These are phyloP conservation scores for Hypoxylon crocopeplum DNA, from an alignment of 495 filamentous ascomycete species.

Conservation along the genomic window DNA sequence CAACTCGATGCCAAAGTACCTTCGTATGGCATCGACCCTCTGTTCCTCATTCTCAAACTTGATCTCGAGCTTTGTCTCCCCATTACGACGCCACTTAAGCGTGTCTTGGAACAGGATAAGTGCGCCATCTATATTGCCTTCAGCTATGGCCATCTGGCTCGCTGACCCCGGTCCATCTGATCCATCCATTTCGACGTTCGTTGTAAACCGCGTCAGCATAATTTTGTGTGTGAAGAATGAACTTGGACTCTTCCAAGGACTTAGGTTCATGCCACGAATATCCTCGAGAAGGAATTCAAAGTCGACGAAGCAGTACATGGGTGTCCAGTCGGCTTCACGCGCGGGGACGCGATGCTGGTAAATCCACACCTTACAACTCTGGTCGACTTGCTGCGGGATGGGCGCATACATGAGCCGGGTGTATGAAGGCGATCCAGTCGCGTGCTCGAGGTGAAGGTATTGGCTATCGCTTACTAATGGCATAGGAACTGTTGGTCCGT, in stretches of 20 bases:
- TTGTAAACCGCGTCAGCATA: constrained; percentile 46
- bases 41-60: constrained; percentile 58
- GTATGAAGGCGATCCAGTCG: background rate
- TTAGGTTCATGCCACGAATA: constrained; percentile 68
- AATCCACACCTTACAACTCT: constrained; percentile 49
- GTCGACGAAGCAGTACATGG: constrained; percentile 51
- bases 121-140: constrained; percentile 55
- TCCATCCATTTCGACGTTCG: constrained; percentile 43
- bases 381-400: constrained; percentile 40
- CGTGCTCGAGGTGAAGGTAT: constrained; percentile 8
- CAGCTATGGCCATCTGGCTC: background rate
- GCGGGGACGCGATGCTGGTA: constrained; percentile 42
- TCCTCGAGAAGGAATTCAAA: constrained; percentile 53
- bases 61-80: constrained; percentile 55
- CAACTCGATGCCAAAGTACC: constrained; percentile 64
- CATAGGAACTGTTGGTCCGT: constrained; percentile 43
- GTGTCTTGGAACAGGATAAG: constrained; percentile 63
- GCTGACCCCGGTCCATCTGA: background rate
- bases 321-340: constrained; percentile 39
- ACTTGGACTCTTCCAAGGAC: constrained; percentile 43
- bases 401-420: constrained; percentile 36
- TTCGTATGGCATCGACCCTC: constrained; percentile 56
- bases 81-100: constrained; percentile 64
- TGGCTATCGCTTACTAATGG: constrained; percentile 31
- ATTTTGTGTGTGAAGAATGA: constrained; percentile 54